phyloP scores from a whole-genome alignment of 1,284 basidiomycete species.

The Sphaerobolus stellatus region DNA sequence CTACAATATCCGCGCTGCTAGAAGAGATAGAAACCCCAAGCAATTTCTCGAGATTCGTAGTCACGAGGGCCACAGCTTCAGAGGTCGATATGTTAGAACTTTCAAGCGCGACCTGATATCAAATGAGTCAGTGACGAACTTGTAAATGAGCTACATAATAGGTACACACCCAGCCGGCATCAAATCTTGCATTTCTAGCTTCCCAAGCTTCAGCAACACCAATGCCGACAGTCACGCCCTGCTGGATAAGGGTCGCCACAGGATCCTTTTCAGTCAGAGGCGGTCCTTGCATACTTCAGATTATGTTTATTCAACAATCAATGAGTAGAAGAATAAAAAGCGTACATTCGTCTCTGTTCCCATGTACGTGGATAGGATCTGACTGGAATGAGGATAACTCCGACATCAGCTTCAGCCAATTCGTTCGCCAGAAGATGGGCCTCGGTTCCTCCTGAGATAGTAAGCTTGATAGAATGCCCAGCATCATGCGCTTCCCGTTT shows the following conservation, averaged over 20 bases:
- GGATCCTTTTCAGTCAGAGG: slow-evolving; percentile 52
- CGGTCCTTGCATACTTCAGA: slow-evolving; percentile 49
- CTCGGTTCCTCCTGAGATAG: slow-evolving; percentile 42
- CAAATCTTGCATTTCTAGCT: slow-evolving; percentile 52
- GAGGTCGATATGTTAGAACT: slow-evolving; percentile 41
- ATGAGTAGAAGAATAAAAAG: slow-evolving; percentile 1
- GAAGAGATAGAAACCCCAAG: slow-evolving; percentile 40
- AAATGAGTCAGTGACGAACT: neutral
- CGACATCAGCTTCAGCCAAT: slow-evolving; percentile 44
- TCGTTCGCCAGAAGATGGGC: slow-evolving; percentile 44
- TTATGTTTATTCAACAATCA: slow-evolving; percentile 13
- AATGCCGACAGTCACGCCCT: slow-evolving; percentile 55
- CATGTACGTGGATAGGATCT: slow-evolving; percentile 53
- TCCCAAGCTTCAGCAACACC: slow-evolving; percentile 50
- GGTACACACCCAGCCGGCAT: slow-evolving; percentile 51
- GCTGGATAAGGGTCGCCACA: slow-evolving; percentile 43
- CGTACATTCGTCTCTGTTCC: slow-evolving; percentile 47
- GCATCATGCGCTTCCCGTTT: slow-evolving; percentile 35
- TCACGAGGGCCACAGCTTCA: slow-evolving; percentile 46
- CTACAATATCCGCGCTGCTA: slow-evolving; percentile 46
- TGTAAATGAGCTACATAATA: slow-evolving; percentile 6
- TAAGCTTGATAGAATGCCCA: slow-evolving; percentile 21
- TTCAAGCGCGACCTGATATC: slow-evolving; percentile 34
- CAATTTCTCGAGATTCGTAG: slow-evolving; percentile 51
- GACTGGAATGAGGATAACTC: slow-evolving; percentile 51